Conservation (phyloP, 768 basidiomycete species). For the Russula foetens region DNA sequence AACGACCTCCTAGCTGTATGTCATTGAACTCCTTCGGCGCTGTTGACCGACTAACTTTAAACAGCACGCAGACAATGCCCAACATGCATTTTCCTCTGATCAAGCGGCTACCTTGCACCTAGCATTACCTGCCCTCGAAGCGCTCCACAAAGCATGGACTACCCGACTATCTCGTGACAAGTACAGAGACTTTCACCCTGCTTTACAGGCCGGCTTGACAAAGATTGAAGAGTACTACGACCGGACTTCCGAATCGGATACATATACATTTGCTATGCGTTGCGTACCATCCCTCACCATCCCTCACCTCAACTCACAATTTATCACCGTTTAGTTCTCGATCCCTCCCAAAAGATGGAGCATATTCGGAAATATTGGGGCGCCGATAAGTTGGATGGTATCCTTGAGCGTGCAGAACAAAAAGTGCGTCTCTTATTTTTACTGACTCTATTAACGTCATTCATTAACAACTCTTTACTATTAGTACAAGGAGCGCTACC, state of each 20-base stretch:
- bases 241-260: neutral
- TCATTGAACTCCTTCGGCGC: too few relatives aligned
- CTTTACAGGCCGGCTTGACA: neutral
- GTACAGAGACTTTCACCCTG: neutral
- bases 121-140: slow-evolving; percentile 27
- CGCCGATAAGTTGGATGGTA: neutral
- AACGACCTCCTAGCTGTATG: too few relatives aligned
- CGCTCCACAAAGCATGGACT: slow-evolving; percentile 25
- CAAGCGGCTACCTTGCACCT: slow-evolving; percentile 22
- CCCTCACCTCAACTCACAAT: too few relatives aligned
- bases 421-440: neutral
- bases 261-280: neutral
- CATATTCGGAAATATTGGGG: neutral
- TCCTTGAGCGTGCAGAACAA: neutral
- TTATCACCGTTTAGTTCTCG: too few relatives aligned
- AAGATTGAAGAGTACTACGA: neutral
- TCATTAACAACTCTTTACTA: too few relatives aligned
- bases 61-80: slow-evolving; percentile 26
- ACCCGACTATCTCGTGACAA: neutral
- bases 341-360: too few relatives aligned
- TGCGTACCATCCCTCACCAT: neutral
- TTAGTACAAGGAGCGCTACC: too few relatives aligned
- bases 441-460: too few relatives aligned
- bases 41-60: neutral
- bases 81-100: slow-evolving; percentile 29